Conservation (phyloP, 345 rosid genomes). For the Euphorbia tirucalli region DNA sequence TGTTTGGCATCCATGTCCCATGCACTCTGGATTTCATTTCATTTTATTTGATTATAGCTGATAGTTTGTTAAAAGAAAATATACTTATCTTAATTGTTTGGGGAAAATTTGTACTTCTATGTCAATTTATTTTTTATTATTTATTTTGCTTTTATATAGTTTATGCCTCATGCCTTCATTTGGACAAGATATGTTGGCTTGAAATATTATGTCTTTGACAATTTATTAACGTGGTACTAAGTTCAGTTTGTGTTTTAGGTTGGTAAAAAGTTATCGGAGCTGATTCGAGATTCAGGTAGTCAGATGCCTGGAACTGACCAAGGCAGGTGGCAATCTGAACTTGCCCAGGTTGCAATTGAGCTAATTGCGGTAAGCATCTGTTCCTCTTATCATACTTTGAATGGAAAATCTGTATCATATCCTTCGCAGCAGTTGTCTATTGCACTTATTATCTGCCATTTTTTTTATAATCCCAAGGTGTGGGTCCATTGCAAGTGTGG, state of each 20-base stretch:
- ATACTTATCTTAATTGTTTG: neutral
- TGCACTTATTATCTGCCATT: neutral
- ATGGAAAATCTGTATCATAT: neutral
- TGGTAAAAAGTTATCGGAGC: constrained; percentile 92
- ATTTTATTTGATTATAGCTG: too few relatives aligned
- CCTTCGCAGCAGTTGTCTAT: neutral
- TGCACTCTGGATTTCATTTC: too few relatives aligned
- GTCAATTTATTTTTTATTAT: too few relatives aligned
- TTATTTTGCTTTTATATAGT: too few relatives aligned
- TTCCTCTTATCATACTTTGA: constrained; percentile 2
- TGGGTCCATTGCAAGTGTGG: neutral
- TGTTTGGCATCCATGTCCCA: too few relatives aligned
- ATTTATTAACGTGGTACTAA: constrained; percentile 8
- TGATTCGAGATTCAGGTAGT: constrained; percentile 87
- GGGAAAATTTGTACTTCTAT: too few relatives aligned
- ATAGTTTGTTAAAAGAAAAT: too few relatives aligned
- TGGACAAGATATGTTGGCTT: neutral
- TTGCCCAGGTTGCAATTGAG: constrained; percentile 93
- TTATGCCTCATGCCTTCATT: too few relatives aligned
- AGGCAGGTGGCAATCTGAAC: constrained; percentile 93
- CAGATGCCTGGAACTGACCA: constrained; percentile 79
- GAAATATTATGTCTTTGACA: neutral
- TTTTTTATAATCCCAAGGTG: neutral
- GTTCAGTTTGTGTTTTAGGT: constrained; percentile 50
- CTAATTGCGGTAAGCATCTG: constrained; percentile 68